These are phyloP conservation scores for Chiua virens DNA, from an alignment of 768 basidiomycete genomes.

Conservation along the genomic window DNA sequence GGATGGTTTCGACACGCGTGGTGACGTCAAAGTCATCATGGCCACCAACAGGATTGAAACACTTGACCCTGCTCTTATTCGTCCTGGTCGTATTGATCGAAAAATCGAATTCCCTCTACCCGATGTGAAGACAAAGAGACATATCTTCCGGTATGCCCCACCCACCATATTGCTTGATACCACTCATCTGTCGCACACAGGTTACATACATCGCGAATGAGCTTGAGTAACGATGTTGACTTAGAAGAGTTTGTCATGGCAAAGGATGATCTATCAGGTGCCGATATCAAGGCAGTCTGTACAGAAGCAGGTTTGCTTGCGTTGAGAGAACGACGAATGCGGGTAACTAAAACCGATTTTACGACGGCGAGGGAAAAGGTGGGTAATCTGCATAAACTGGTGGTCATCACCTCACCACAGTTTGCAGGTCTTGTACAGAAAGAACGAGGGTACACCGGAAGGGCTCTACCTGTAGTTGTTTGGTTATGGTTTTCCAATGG, in stretches of 20 bases:
- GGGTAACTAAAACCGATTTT: slow-evolving; percentile 90
- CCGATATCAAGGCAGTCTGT: slow-evolving; percentile 98
- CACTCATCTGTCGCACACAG: slow-evolving; percentile 35
- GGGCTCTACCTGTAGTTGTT: slow-evolving; percentile 71
- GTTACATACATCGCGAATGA: slow-evolving; percentile 95
- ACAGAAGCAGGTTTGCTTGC: slow-evolving; percentile 98
- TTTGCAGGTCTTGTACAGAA: slow-evolving; percentile 80
- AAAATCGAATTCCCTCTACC: slow-evolving; percentile 99
- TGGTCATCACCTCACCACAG: slow-evolving; percentile 10
- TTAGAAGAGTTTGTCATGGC: slow-evolving; percentile 94
- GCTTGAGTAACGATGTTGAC: slow-evolving; percentile 81
- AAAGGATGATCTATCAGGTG: slow-evolving; percentile 95
- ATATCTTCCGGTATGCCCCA: slow-evolving; percentile 82
- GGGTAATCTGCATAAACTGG: slow-evolving; percentile 11
- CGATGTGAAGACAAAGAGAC: slow-evolving; percentile 97
- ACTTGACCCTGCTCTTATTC: slow-evolving; percentile 95
- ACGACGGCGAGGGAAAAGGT: slow-evolving; percentile 93
- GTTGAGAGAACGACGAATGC: slow-evolving; percentile 90
- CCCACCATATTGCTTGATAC: not conserved
- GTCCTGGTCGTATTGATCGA: slow-evolving; percentile 96
- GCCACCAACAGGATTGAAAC: slow-evolving; percentile 98
- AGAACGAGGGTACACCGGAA: slow-evolving; percentile 96
- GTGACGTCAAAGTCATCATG: slow-evolving; percentile 99
- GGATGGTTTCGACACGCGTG: slow-evolving; percentile 98
- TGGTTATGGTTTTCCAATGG: slow-evolving; percentile 1